Percentiles rank a stretch among this genome's conserved stretches.
phyloP scores from a whole-genome alignment of 1,284 basidiomycete genomes.

The Cutaneotrichosporon cyanovorans region DNA sequence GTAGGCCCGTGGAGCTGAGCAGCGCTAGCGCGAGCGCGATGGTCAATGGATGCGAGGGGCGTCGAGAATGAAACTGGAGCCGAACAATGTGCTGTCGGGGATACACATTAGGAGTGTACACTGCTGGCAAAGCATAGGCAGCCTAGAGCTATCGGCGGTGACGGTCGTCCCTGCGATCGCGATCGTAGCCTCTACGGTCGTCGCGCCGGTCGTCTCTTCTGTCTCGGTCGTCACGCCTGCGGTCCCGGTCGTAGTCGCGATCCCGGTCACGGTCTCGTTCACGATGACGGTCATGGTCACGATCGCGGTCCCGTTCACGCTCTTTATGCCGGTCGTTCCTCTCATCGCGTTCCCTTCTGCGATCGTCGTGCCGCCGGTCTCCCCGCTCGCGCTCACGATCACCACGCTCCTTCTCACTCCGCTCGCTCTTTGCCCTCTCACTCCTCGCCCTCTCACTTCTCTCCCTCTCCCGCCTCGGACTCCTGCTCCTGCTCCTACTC shows the following conservation, averaged over 20 bases:
- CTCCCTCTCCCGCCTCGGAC: conserved; percentile 7
- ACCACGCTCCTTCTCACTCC: not conserved
- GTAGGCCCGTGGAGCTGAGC: too few species aligned
- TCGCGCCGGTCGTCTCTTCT: conserved; percentile 4
- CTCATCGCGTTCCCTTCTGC: conserved; percentile 8
- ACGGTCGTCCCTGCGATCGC: conserved; percentile 1
- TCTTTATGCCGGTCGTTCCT: conserved; percentile 12
- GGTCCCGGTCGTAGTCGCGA: conserved; percentile 5
- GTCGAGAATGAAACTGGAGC: too few species aligned
- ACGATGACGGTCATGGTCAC: conserved; percentile 8
- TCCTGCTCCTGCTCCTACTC: conserved; percentile 20
- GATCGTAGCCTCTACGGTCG: conserved; percentile 1
- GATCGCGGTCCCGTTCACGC: conserved; percentile 22
- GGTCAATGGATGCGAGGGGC: too few species aligned
- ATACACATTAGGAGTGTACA: too few species aligned
- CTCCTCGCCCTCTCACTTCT: not conserved
- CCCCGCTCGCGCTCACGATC: conserved; percentile 8
- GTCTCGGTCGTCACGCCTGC: conserved; percentile 8
- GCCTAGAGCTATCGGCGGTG: not conserved
- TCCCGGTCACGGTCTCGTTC: conserved; percentile 8
- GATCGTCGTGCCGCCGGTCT: conserved; percentile 1
- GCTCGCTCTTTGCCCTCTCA: too few species aligned
- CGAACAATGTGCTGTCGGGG: too few species aligned
- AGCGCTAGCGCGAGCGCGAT: too few species aligned
- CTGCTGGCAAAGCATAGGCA: too few species aligned